These are phyloP conservation scores for Goffeauzyma gilvescens DNA, from an alignment of 768 basidiomycete species.

Conservation along the genomic window DNA sequence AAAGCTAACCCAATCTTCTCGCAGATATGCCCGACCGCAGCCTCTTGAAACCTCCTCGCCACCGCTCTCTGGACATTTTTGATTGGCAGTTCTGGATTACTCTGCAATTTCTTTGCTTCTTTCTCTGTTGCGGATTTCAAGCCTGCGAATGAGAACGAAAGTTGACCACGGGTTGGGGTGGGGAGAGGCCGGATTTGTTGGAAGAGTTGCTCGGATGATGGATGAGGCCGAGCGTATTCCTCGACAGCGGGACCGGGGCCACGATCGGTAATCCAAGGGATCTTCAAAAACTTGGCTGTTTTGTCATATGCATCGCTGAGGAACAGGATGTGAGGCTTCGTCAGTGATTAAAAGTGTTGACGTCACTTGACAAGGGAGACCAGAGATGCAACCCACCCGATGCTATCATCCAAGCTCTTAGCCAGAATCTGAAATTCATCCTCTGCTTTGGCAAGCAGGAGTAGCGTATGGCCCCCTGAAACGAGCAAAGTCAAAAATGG, in stretches of 20 bases:
- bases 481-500: slow-evolving; percentile 77
- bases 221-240: slow-evolving; percentile 36
- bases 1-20: slow-evolving; percentile 49
- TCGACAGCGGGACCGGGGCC: slow-evolving; percentile 73
- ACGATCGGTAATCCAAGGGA: slow-evolving; percentile 42
- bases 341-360: neutral
- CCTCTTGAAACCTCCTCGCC: slow-evolving; percentile 18
- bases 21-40: slow-evolving; percentile 53
- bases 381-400: slow-evolving; percentile 41
- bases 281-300: slow-evolving; percentile 47
- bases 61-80: slow-evolving; percentile 14
- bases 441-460: slow-evolving; percentile 55
- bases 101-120: slow-evolving; percentile 32
- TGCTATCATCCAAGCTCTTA: slow-evolving; percentile 52
- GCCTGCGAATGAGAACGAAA: slow-evolving; percentile 62
- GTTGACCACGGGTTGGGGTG: slow-evolving; percentile 11
- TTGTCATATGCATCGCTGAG: slow-evolving; percentile 55
- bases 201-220: slow-evolving; percentile 13
- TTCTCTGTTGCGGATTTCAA: slow-evolving; percentile 54
- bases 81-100: slow-evolving; percentile 1
- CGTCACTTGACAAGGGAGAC: neutral
- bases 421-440: slow-evolving; percentile 50
- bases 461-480: slow-evolving; percentile 84
- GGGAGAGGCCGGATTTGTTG: slow-evolving; percentile 14
- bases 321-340: neutral